Base-by-base conservation (phyloP, 2,329 filamentous ascomycete species). In the Microdochium trichocladiopsis region DNA sequence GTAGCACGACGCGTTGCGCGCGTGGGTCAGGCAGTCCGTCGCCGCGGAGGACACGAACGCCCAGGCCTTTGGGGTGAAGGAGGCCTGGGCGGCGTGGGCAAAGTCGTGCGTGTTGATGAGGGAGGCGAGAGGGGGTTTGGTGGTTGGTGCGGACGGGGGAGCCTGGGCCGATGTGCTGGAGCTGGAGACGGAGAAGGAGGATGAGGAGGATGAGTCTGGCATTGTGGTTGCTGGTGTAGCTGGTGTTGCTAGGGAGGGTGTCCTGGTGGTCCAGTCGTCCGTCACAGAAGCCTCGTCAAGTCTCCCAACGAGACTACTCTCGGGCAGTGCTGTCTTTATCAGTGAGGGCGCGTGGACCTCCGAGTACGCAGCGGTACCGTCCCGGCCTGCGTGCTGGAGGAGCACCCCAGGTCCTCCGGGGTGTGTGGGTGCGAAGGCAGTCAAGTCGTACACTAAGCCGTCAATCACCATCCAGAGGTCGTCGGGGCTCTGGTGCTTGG, bases 11-110 rank as follows among this genome's bases (percentile, higher is more conserved):
- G 69, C 73, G 63, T 87, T 88, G 49, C 75, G 73, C 49, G 56
- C 58, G 48, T 83, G 79, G 36, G 84, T 80, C 59, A 76, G 75
- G n/a, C 72, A 65, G 60, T 77, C 84, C 5, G 82, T 86, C 11
- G 84, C 80, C 2, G 83, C 84, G 9, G 82, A 85, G 21, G 81
- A 85, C 61, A 84, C 80, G 60, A 87, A 88, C 0, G 84, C 84
- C 81, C 82, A 87, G n/a, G 83, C 79, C 60, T 88, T 87, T 22
- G 77, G 74, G 9, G 74, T 73, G 48, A 84, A 72, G 5, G 75
- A 77, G 24, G 70, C 69, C 16, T 75, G 73, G 3, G 84, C 83
- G 0, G 77, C 80, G 11, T 68, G 53, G 50, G 81, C 76, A 60
- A 87, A 87, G 66, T 87, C 84, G 55, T 83, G 72, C 6, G 77